phyloP scores from a whole-genome alignment of 371 early-diverging fungal species.

The Thermomucor indicae-seudaticae region DNA sequence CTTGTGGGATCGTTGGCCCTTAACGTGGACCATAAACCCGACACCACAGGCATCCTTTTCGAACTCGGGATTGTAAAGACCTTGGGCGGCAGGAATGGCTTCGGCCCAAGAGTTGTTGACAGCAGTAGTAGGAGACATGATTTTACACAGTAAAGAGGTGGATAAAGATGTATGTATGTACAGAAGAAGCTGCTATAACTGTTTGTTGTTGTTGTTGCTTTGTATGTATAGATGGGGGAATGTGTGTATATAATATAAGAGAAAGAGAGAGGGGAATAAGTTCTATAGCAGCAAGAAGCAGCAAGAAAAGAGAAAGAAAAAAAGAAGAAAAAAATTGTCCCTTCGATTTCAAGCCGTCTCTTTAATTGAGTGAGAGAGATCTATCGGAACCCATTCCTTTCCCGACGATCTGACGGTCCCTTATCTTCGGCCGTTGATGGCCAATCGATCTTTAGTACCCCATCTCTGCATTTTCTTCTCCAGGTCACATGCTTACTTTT shows the following conservation, averaged over 20 bases:
- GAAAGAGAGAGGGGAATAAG: neutral
- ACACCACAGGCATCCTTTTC: constrained; percentile 98
- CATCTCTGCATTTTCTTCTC: too few relatives aligned
- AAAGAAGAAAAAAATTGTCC: neutral
- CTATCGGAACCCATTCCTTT: neutral
- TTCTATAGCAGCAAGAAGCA: neutral
- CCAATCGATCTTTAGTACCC: too few relatives aligned
- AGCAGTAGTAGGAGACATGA: constrained; percentile 50
- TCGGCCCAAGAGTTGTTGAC: constrained; percentile 71
- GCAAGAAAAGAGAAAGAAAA: neutral
- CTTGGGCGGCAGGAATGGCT: constrained; percentile 81
- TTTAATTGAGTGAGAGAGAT: constrained; percentile 1
- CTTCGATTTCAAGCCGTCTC: neutral
- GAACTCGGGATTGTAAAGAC: constrained; percentile 83
- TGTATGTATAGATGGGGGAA: neutral
- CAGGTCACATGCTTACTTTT: neutral
- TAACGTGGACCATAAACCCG: constrained; percentile 93
- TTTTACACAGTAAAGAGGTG: too few relatives aligned
- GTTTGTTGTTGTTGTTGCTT: too few relatives aligned
- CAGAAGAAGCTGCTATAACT: neutral
- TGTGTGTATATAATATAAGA: neutral
- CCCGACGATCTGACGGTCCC: neutral
- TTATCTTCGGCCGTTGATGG: neutral
- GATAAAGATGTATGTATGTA: neutral
- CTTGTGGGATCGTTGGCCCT: constrained; percentile 79